Evolutionary conservation across 2,329 filamentous ascomycete genomes (phyloP).

Genomic region (Ceratocystis ficicola): DNA sequence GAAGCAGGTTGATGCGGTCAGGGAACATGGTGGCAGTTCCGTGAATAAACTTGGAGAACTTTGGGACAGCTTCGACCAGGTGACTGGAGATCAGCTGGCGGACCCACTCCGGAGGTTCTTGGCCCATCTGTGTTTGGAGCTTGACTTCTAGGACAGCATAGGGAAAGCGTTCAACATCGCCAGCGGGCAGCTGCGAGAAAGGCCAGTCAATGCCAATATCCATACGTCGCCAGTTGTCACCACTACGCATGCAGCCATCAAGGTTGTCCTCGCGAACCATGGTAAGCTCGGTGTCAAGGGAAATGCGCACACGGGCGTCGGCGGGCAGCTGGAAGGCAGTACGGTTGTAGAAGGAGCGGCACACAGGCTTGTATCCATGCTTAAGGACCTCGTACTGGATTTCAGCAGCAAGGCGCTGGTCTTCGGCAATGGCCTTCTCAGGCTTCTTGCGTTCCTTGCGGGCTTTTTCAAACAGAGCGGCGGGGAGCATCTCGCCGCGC

Average conservation of each 20-base stretch:
- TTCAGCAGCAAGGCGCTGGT: conserved; percentile 80
- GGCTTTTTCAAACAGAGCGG: conserved; percentile 89
- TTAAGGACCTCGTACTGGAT: conserved; percentile 88
- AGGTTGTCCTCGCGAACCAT: conserved; percentile 94
- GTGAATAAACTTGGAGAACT: conserved; percentile 99
- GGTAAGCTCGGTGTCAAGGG: conserved; percentile 86
- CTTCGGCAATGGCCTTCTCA: conserved; percentile 77
- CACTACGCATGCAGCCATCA: conserved; percentile 61
- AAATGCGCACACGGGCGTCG: conserved; percentile 90
- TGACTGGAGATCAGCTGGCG: conserved; percentile 85
- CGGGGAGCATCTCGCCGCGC: conserved; percentile 69
- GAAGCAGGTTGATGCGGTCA: conserved; percentile 72
- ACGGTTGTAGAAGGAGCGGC: conserved; percentile 93
- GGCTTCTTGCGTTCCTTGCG: conserved; percentile 91
- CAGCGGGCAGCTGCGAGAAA: conserved; percentile 73
- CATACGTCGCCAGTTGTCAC: conserved; percentile 90
- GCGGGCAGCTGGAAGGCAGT: conserved; percentile 96
- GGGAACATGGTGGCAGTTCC: conserved; percentile 82
- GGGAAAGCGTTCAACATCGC: conserved; percentile 82
- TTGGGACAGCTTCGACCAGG: conserved; percentile 94
- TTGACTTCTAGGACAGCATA: conserved; percentile 97
- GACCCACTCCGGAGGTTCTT: conserved; percentile 94
- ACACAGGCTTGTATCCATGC: conserved; percentile 76
- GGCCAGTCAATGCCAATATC: conserved; percentile 96
- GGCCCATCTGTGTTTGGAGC: conserved; percentile 87